Evolutionary conservation across 2,329 filamentous ascomycete species (phyloP).

Genomic region (Fusarium caatingaense): DNA sequence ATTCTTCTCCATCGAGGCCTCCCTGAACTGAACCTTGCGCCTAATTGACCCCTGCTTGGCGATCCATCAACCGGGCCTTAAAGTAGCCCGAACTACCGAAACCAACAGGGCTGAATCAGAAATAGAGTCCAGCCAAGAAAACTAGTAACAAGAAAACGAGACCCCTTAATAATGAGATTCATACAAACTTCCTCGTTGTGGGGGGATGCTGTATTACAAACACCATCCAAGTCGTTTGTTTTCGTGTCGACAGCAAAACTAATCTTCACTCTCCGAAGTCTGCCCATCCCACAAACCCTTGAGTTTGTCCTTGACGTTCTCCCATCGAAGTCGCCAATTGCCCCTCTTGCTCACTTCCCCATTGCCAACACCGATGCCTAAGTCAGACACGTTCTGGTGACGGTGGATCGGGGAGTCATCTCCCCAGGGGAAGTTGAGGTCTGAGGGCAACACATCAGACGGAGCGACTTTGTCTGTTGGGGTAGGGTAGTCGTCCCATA

Average conservation of each 20-base stretch:
- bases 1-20: not conserved
- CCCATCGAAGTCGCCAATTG: slow-evolving; percentile 30
- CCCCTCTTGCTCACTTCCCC: slow-evolving; percentile 14
- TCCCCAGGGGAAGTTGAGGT: slow-evolving; percentile 53
- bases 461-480: slow-evolving; percentile 32
- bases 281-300: slow-evolving; percentile 28
- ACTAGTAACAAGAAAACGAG: slow-evolving; percentile 16
- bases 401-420: slow-evolving; percentile 52
- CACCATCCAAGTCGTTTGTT: slow-evolving; percentile 6
- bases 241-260: not conserved
- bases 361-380: slow-evolving; percentile 37
- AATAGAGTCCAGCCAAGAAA: slow-evolving; percentile 28
- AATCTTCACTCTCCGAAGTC: slow-evolving; percentile 8
- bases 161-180: not conserved
- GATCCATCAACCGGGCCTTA: slow-evolving; percentile 11
- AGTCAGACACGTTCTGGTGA: slow-evolving; percentile 48
- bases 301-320: slow-evolving; percentile 25
- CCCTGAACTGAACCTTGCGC: not conserved
- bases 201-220: slow-evolving; percentile 1
- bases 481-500: slow-evolving; percentile 25
- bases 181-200: not conserved
- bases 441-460: slow-evolving; percentile 42
- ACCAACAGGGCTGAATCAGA: slow-evolving; percentile 37
- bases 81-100: slow-evolving; percentile 33
- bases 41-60: slow-evolving; percentile 13